A percentile compares a stretch with the other conserved stretches of the same genome.
Conservation (phyloP, 2,329 filamentous ascomycete genomes). For the Exophiala sp. region DNA sequence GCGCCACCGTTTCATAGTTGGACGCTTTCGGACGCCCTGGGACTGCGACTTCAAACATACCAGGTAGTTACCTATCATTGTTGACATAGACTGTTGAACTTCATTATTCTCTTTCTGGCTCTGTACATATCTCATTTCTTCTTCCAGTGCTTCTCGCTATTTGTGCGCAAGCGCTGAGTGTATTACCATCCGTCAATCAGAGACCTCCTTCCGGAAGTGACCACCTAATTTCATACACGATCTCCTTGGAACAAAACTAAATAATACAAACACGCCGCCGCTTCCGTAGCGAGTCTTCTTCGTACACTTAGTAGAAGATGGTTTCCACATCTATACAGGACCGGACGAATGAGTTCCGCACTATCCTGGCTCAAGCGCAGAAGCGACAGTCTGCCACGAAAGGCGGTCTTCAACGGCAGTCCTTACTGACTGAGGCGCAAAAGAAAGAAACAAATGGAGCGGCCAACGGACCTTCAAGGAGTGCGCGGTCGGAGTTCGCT, state of each 20-base stretch:
- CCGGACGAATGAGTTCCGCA: slow-evolving; percentile 90
- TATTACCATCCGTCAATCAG: neutral
- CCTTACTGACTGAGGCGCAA: slow-evolving; percentile 71
- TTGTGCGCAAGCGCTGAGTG: neutral
- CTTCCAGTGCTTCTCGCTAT: neutral
- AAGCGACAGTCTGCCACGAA: slow-evolving; percentile 73
- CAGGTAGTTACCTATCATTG: neutral
- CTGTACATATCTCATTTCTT: neutral
- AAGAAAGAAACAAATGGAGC: slow-evolving; percentile 57
- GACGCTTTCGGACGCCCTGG: slow-evolving; percentile 1
- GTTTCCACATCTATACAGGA: slow-evolving; percentile 78
- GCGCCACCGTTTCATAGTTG: too few relatives aligned
- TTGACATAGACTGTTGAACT: neutral
- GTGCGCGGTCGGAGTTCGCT: slow-evolving; percentile 84
- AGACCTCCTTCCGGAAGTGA: neutral
- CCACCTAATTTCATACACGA: neutral
- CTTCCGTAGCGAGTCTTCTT: neutral
- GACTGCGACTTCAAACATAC: neutral
- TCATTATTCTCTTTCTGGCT: neutral
- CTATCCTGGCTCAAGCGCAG: slow-evolving; percentile 82
- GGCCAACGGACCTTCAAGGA: slow-evolving; percentile 46
- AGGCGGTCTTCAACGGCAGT: slow-evolving; percentile 73
- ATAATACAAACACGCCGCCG: too few relatives aligned
- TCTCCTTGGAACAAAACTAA: neutral
- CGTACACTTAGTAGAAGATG: slow-evolving; percentile 35